These are phyloP conservation scores for Rhodocollybia butyracea DNA, from an alignment of 768 basidiomycete genomes.

Conservation along the genomic window DNA sequence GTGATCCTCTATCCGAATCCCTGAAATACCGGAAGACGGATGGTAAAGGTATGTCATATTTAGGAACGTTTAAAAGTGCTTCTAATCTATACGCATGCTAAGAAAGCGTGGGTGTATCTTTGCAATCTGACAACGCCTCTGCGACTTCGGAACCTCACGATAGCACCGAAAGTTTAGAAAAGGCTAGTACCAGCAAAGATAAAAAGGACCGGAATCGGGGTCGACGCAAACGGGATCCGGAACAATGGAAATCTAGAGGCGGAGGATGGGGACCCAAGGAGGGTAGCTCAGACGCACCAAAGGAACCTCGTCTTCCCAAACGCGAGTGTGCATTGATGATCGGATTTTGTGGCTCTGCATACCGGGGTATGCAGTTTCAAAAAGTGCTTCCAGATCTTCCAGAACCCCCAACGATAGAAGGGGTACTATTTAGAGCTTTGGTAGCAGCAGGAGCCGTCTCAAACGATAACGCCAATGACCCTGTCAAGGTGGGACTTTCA, in stretches of 20 bases:
- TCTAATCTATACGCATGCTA: no score
- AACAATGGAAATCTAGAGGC: neutral
- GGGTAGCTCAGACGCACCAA: constrained; percentile 23
- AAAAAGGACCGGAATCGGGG: neutral
- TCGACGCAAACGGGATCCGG: neutral
- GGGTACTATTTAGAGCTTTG: constrained; percentile 82
- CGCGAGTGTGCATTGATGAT: constrained; percentile 80
- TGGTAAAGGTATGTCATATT: no score
- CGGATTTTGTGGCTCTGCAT: constrained; percentile 91
- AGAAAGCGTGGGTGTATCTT: no score
- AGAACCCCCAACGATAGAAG: constrained; percentile 81
- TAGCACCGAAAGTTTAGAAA: neutral
- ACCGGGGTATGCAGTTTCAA: constrained; percentile 87
- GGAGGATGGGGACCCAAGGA: neutral
- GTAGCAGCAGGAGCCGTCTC: constrained; percentile 93
- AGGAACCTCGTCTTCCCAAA: constrained; percentile 70
- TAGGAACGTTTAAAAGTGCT: no score
- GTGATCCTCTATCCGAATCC: no score
- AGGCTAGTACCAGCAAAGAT: neutral
- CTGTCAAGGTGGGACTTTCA: constrained; percentile 83
- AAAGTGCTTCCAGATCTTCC: constrained; percentile 54
- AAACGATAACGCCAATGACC: constrained; percentile 88
- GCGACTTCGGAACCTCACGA: neutral
- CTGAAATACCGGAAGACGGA: no score
- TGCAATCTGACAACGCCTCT: neutral